Conservation (phyloP, 2,329 filamentous ascomycete genomes). For the Cryphonectria radicalis region DNA sequence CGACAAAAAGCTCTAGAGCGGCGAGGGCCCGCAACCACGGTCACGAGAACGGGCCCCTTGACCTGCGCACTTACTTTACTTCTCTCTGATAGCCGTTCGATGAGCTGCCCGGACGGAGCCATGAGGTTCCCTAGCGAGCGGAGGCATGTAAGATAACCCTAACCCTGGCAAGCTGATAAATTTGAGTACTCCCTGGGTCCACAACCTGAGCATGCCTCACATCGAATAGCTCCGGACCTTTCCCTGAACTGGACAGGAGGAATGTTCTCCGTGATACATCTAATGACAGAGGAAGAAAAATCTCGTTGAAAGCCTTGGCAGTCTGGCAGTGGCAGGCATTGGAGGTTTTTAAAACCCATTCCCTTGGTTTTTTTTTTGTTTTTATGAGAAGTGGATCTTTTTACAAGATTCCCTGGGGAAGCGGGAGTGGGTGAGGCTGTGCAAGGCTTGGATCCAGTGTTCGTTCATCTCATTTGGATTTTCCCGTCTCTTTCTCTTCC, state of each 20-base stretch:
- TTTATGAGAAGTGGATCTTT: conserved; percentile 4
- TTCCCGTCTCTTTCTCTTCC: neutral
- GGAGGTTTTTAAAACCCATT: no score
- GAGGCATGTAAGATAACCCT: no score
- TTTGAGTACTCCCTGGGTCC: no score
- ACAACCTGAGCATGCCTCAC: no score
- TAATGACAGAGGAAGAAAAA: neutral
- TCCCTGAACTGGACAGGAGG: neutral
- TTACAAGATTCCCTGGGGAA: neutral
- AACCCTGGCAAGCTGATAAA: no score
- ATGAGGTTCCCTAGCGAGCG: no score
- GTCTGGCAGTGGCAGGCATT: conserved; percentile 9
- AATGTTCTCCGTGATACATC: neutral
- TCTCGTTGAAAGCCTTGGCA: conserved; percentile 16
- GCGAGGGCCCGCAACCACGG: no score
- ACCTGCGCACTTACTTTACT: no score
- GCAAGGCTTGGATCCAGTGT: conserved; percentile 1
- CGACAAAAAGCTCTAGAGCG: no score
- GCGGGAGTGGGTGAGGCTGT: conserved; percentile 2
- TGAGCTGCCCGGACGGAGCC: no score
- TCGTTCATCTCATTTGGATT: conserved; percentile 6
- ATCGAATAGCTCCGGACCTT: neutral
- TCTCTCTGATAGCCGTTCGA: no score
- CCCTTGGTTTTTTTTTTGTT: neutral
- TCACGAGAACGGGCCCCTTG: no score